A percentile compares a stretch with the other conserved stretches of the same genome.
These are phyloP conservation scores for Nadsonia fulvescens DNA, from an alignment of 805 yeast genomes.

Conservation along the genomic window DNA sequence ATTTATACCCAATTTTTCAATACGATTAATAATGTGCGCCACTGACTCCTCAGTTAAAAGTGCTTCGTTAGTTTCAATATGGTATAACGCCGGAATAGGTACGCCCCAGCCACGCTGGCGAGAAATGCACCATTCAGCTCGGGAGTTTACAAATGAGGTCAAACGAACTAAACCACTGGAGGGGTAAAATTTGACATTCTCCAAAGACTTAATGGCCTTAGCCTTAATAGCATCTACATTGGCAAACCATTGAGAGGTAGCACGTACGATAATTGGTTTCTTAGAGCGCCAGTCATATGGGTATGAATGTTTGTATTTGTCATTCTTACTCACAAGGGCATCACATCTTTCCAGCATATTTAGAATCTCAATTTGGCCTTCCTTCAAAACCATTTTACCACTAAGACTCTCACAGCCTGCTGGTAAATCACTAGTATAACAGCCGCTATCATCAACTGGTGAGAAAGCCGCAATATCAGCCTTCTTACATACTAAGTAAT, in stretches of 20 bases:
- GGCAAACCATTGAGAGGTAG: slow-evolving; percentile 96
- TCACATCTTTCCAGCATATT: slow-evolving; percentile 23
- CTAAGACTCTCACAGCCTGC: slow-evolving; percentile 20
- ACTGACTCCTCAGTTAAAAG: slow-evolving; percentile 40
- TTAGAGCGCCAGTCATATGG: slow-evolving; percentile 97
- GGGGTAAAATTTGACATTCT: slow-evolving; percentile 55
- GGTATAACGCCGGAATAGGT: slow-evolving; percentile 77
- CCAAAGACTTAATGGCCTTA: slow-evolving; percentile 39
- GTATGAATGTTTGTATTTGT: slow-evolving; percentile 56
- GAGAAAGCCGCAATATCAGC: slow-evolving; percentile 45
- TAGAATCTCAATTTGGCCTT: slow-evolving; percentile 34
- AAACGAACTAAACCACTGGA: slow-evolving; percentile 54
- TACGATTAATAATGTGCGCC: slow-evolving; percentile 34
- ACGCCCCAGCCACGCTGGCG: slow-evolving; percentile 97
- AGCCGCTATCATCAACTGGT: slow-evolving; percentile 65
- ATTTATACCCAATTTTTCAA: slow-evolving; percentile 47
- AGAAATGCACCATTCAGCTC: slow-evolving; percentile 96
- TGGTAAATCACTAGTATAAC: slow-evolving; percentile 37
- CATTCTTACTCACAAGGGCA: slow-evolving; percentile 32
- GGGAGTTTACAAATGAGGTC: slow-evolving; percentile 47
- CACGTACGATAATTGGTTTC: slow-evolving; percentile 81
- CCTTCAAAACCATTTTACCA: slow-evolving; percentile 44
- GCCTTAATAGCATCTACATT: slow-evolving; percentile 60
- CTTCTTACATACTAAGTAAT: slow-evolving; percentile 50
- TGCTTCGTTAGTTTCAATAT: slow-evolving; percentile 42